phyloP scores from a whole-genome alignment of 225 moss, liverwort and hornwort species.

The Pseudoscleropodium purum region DNA sequence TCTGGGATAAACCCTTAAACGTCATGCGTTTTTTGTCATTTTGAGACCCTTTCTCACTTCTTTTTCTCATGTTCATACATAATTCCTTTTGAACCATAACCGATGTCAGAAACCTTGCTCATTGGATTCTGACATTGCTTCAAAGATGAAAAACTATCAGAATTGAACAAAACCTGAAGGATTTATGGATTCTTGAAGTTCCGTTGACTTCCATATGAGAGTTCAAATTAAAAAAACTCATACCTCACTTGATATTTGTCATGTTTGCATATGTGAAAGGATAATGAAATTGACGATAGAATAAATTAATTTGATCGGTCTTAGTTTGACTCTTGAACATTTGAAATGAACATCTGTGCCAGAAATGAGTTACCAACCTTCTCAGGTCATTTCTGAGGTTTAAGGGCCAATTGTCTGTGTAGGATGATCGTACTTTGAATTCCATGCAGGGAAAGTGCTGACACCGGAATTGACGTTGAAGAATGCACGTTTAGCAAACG shows the following conservation, averaged over 20 bases:
- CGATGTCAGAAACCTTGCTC: not conserved
- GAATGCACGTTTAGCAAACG: slow-evolving; percentile 55
- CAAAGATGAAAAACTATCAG: not conserved
- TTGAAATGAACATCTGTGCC: not conserved
- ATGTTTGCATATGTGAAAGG: not conserved
- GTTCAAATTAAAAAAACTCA: not conserved
- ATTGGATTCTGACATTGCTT: not conserved
- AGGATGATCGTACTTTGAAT: not conserved
- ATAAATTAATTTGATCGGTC: not conserved
- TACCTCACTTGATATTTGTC: not conserved
- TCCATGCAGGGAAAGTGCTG: slow-evolving; percentile 70
- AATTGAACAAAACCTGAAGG: not conserved
- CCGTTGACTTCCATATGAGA: not conserved
- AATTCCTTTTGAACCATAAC: not conserved
- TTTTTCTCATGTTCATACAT: not conserved
- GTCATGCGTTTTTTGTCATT: not conserved
- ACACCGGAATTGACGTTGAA: slow-evolving; percentile 59
- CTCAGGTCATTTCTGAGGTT: not conserved
- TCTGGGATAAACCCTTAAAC: not conserved
- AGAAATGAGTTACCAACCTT: not conserved
- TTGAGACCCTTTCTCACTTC: not conserved
- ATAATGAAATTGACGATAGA: not conserved
- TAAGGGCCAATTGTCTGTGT: not conserved
- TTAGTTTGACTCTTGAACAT: not conserved
- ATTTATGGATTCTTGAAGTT: not conserved